A percentile compares a stretch with the other conserved stretches of the same genome.
Conservation (phyloP, 768 basidiomycete species). For the Amanita subjunquillea region DNA sequence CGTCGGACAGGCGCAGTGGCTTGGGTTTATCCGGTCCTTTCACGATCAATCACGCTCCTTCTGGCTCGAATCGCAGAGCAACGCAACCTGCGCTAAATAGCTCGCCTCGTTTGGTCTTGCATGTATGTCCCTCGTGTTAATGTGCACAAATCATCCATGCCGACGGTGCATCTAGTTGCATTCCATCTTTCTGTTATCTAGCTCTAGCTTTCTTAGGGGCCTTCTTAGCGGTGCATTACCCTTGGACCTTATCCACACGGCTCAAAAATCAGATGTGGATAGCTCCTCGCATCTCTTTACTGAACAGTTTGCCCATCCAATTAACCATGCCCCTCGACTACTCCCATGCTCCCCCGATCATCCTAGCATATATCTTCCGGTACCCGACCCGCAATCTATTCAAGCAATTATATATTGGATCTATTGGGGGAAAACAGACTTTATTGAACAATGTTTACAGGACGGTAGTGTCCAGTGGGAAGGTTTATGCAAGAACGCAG, state of each 20-base stretch:
- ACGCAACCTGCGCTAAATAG: conserved; percentile 41
- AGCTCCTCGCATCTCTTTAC: conserved; percentile 13
- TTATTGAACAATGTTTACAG: conserved; percentile 60
- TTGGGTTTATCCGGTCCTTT: conserved; percentile 18
- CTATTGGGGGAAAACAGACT: conserved; percentile 63
- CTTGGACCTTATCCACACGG: conserved; percentile 41
- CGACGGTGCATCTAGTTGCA: conserved; percentile 44
- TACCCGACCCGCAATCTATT: conserved; percentile 66
- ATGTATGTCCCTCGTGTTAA: conserved; percentile 29
- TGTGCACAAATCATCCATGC: neutral
- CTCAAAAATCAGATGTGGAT: conserved; percentile 17
- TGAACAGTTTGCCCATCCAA: conserved; percentile 30
- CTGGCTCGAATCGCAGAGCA: conserved; percentile 35
- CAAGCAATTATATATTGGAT: conserved; percentile 70
- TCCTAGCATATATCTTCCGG: conserved; percentile 62
- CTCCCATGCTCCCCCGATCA: conserved; percentile 58
- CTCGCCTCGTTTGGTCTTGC: conserved; percentile 50
- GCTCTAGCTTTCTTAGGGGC: conserved; percentile 62
- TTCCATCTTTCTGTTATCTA: conserved; percentile 71
- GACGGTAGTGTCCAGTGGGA: conserved; percentile 69
- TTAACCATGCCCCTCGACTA: conserved; percentile 51
- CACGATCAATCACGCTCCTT: conserved; percentile 18
- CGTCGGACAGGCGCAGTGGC: conserved; percentile 23
- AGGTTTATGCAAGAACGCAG: conserved; percentile 80
- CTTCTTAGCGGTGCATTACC: conserved; percentile 62